phyloP scores from a whole-genome alignment of 768 basidiomycete genomes.

The Agrocybe pediades region DNA sequence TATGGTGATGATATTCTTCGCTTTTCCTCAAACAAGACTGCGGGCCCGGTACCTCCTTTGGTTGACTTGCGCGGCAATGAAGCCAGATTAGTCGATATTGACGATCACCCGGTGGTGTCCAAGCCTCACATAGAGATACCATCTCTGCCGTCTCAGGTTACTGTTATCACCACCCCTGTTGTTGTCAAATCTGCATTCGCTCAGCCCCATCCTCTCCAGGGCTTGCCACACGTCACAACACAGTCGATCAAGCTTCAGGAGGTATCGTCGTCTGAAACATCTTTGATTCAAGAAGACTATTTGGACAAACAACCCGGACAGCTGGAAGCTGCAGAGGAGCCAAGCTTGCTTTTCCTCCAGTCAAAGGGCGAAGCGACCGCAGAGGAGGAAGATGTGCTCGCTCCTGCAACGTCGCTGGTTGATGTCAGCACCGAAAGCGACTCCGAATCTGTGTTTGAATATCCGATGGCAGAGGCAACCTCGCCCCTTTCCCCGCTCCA shows the following conservation, averaged over 20 bases:
- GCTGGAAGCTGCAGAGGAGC: not conserved
- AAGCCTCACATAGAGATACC: not conserved
- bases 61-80: not conserved
- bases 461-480: not conserved
- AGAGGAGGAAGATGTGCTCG: not conserved
- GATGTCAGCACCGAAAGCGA: not conserved
- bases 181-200: constrained; percentile 2
- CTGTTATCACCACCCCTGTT: not conserved
- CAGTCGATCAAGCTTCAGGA: not conserved
- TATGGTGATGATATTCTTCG: not conserved
- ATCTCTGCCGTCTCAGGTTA: not conserved
- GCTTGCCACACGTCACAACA: not conserved
- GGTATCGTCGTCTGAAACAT: too few relatives aligned
- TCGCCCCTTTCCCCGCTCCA: not conserved
- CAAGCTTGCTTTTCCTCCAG: not conserved
- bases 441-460: not conserved
- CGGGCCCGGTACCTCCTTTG: not conserved
- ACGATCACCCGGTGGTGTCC: not conserved
- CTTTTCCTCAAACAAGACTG: not conserved
- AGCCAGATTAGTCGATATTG: not conserved
- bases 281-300: too few relatives aligned
- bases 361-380: not conserved
- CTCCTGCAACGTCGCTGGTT: too few relatives aligned
- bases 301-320: too few relatives aligned
- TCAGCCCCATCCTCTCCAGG: constrained; percentile 9